Evolutionary conservation across 1,284 basidiomycete genomes (phyloP), one percentile per base, ranked within the genome.

Genomic region (Exobasidium rhododendri): DNA sequence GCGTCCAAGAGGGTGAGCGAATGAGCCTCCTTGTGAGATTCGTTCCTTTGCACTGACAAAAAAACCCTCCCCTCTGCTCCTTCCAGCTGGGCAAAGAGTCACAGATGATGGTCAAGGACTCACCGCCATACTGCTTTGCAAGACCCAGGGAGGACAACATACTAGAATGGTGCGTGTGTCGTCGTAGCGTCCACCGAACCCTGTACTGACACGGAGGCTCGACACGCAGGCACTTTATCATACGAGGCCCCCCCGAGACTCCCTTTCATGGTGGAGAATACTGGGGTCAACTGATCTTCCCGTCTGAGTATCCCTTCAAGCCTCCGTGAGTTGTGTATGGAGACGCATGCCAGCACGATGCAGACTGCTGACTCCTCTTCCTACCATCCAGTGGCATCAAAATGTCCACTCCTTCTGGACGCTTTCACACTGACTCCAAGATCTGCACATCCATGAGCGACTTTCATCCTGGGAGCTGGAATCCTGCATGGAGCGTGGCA

Each of bases 61-160:
- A 44, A 3, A 29, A n/a, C n/a, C n/a, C n/a, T 17, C 35, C 7
- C 35, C 35, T 17, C 35, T 40, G 7, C 17, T 40, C 17, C 17
- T 40, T 40, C 7, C 7, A 40, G 89, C 86, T 92, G 68, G 83
- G 84, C 49, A 92, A 94, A 82, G 93, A 97, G 84, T 94, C 89
- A 81, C 86, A 91, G 76, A 83, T 86, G 56, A 96, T 97, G 92
- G 92, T 94, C 82, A 90, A 84, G 79, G 89, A 92, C 65, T 91
- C 93, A 28, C 93, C 93, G 2, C 92, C 92, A 63, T 94, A 92
- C 81, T 88, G 94, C 51, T 94, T 90, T 88, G 92, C 92, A 46
- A 85, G 86, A 47, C 93, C 93, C 29, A 91, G 94, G 73, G 93
- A 96, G 85, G 94, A 92, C 86, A 94, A 97, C 81, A 93, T 96